Percentiles rank a stretch among this genome's conserved stretches.
Evolutionary conservation across 345 rosid genomes (phyloP).

Genomic region (Aquilaria sinensis): DNA sequence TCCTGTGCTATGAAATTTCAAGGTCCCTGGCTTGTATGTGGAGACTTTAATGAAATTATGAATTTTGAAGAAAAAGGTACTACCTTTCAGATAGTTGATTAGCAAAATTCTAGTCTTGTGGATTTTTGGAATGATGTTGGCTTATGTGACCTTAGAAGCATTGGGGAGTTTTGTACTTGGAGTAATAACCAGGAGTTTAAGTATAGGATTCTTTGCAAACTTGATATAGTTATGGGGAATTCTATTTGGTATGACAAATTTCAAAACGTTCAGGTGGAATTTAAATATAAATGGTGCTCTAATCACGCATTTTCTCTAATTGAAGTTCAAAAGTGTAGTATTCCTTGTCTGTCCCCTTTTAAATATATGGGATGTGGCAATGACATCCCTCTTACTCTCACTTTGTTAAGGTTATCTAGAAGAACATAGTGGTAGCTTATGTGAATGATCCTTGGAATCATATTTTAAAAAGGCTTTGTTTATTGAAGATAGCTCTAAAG

Average conservation of each 20-base stretch:
- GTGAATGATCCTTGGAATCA: too few relatives aligned
- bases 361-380: neutral
- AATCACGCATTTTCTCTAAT: neutral
- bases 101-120: too few relatives aligned
- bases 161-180: neutral
- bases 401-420: neutral
- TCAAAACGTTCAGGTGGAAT: neutral
- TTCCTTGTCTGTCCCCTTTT: neutral
- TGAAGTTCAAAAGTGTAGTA: neutral
- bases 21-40: too few relatives aligned
- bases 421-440: neutral
- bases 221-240: neutral
- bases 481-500: too few relatives aligned
- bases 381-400: neutral
- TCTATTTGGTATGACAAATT: neutral
- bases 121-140: too few relatives aligned
- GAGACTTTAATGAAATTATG: too few relatives aligned
- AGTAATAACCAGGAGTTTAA: neutral
- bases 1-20: too few relatives aligned
- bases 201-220: neutral
- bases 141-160: neutral
- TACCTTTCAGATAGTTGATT: too few relatives aligned
- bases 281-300: neutral
- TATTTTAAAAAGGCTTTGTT: too few relatives aligned
- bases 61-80: too few relatives aligned